Base-by-base conservation (phyloP, 768 basidiomycete genomes). In the Lactifluus subvellereus region DNA sequence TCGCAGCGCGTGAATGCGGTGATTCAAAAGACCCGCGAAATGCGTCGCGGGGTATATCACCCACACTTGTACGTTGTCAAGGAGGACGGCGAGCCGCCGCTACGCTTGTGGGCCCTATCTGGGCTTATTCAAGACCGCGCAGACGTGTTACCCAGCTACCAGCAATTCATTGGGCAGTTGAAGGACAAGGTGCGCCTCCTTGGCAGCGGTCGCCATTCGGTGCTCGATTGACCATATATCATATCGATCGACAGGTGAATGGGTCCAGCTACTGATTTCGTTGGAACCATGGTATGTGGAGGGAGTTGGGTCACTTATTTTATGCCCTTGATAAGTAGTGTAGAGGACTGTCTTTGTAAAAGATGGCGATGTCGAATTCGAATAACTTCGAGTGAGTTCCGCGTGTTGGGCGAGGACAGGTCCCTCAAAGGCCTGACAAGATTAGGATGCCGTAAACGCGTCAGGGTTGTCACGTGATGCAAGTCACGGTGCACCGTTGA, bases 11-110 rank as follows among this genome's bases (percentile, higher is more conserved):
- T 99, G 68, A 96, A 94, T 69, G 92, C 93, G 1, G 84, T 99
- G 70, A 77, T 99, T 61, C 90, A 92, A 76, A 98, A 98, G 79
- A 92, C 88, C 16, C 84, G 97, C 18, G 97, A 98, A 76, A 84
- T 93, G 81, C 88, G 97, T 54, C 82, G 94, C 45, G 94, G 95
- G 14, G 86, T 88, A 5, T 98, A 98, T 73, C 88, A 89, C 71
- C 93, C 93, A 8, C 94, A 98, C 73, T 77, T 99, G 7, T 99
- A 98, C 70, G 79, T 98, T 57, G 94, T 98, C 70, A 99, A 98
- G 77, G 94, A 98, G 73, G 97, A 99, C 68, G 96, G 94, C 63
- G 97, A 99, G 74, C 91, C 94, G 6, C 88, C 94, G 50, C 78
- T 99, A 71, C 81, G 95, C 64, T 81, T 94, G 62, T 99, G 97